Evolutionary conservation across 176 grass and related monocot genomes (phyloP), one percentile per base, ranked within the genome.

Genomic region (Ensete glaucum): DNA sequence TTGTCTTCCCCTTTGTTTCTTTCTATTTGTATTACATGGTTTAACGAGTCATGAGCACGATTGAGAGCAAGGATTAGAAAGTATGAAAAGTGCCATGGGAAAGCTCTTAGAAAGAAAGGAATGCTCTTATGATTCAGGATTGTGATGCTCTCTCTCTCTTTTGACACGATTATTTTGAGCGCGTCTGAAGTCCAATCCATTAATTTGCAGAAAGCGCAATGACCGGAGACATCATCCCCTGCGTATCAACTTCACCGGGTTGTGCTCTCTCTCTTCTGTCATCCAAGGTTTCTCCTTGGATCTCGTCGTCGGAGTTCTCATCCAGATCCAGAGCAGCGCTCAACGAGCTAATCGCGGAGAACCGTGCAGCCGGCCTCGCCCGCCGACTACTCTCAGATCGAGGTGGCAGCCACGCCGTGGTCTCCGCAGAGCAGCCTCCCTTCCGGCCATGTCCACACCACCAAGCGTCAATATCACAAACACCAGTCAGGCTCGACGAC

Each of bases 211-310:
- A 87, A 72, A 2, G 80, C 11, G 27, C 73, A 51, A 13, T 77
- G 20, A 49, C 73, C 34, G 75, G 79, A 4, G 83, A 77, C 81
- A 79, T 84, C 0, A 74, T 75, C 77, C 73, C 77, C 24, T 68
- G 75, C 62, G 62, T 73, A 52, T 50, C 71, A 13, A 64, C 75
- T 71, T 80, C 85, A 54, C 73, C 79, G 56, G 73, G 81, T 68
- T 78, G 88, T 88, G 88, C 87, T 90, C 88, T 86, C 91, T 90
- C 85, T 90, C 85, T 43, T 43, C 87, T 95, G 88, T 95, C 91
- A 91, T 88, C 91, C 78, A 53, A 77, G 72, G 80, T 76, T 29
- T 73, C 69, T 23, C 80, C 88, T 49, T 91, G 88, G 88, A 49
- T 84, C 17, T 64, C 74, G 68, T 43, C 34, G 0, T 74, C 88